Percentiles rank a stretch among this genome's conserved stretches.
Conservation (phyloP, 768 basidiomycete species). For the Tricholoma furcatifolium region DNA sequence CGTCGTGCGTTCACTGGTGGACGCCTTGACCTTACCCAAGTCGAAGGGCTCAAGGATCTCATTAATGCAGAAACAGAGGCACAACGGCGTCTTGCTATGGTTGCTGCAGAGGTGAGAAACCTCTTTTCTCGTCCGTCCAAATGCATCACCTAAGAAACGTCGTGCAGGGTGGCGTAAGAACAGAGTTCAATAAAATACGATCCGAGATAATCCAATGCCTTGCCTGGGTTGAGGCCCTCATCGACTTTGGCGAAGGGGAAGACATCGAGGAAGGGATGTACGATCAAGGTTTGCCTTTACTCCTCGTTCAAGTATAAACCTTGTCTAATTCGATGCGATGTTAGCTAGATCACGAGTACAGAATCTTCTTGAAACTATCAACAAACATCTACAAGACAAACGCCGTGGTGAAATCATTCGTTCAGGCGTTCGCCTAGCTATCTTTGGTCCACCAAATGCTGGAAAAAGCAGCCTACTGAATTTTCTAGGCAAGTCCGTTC, state of each 20-base stretch:
- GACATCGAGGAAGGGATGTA: constrained; percentile 83
- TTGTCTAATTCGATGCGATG: constrained; percentile 1
- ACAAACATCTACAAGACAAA: constrained; percentile 61
- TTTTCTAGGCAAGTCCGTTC: constrained; percentile 59
- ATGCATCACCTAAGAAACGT: constrained; percentile 9
- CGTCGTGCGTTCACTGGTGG: constrained; percentile 80
- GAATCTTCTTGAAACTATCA: constrained; percentile 50
- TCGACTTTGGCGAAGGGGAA: constrained; percentile 93
- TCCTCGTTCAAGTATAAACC: neutral
- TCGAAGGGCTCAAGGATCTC: constrained; percentile 84
- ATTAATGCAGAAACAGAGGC: constrained; percentile 87
- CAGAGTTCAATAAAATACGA: constrained; percentile 63
- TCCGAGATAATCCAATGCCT: constrained; percentile 67
- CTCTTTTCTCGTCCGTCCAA: neutral
- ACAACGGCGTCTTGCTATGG: constrained; percentile 73
- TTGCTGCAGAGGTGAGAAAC: constrained; percentile 61
- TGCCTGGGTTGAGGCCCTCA: constrained; percentile 81
- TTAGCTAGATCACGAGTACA: constrained; percentile 55
- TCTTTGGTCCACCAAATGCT: constrained; percentile 91
- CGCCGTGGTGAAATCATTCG: constrained; percentile 82
- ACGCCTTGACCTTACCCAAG: constrained; percentile 83
- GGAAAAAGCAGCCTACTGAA: constrained; percentile 92
- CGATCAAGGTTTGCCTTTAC: constrained; percentile 52
- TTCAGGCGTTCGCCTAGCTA: constrained; percentile 77
- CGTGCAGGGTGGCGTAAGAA: constrained; percentile 58